Conservation (phyloP, 257 asterid genomes). For the Mentha longifolia region DNA sequence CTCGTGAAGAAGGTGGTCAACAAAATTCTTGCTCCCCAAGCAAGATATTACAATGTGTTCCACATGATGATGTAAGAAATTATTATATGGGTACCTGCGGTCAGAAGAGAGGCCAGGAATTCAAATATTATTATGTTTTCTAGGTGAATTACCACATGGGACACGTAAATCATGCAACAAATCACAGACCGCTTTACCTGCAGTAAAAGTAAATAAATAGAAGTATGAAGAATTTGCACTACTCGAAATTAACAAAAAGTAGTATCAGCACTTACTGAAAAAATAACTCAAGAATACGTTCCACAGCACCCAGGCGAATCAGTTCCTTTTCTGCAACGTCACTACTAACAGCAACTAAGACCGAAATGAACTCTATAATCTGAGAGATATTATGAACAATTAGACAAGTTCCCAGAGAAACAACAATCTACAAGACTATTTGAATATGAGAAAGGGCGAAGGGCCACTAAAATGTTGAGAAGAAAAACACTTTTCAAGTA, state of each 20-base stretch:
- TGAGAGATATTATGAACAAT: constrained; percentile 43
- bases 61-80: constrained; percentile 85
- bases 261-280: constrained; percentile 63
- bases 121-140: constrained; percentile 46
- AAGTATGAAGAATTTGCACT: neutral
- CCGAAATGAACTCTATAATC: constrained; percentile 93
- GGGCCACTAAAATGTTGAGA: constrained; percentile 12
- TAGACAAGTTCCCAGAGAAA: constrained; percentile 32
- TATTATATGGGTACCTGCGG: constrained; percentile 79
- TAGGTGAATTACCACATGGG: constrained; percentile 61
- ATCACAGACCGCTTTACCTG: neutral
- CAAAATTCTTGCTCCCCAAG: constrained; percentile 78
- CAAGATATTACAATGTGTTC: constrained; percentile 68
- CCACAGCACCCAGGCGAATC: constrained; percentile 73
- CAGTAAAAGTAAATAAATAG: too few species aligned
- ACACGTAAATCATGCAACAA: neutral
- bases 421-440: constrained; percentile 18
- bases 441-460: constrained; percentile 15
- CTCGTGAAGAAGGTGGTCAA: constrained; percentile 72
- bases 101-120: neutral
- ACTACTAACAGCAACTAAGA: constrained; percentile 72
- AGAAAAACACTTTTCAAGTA: constrained; percentile 8
- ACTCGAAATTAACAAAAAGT: constrained; percentile 22
- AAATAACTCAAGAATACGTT: constrained; percentile 66
- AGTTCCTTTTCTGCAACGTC: constrained; percentile 89